Evolutionary conservation across 2,329 filamentous ascomycete species (phyloP).

Genomic region (Hawksworthiomyces lignivorus): DNA sequence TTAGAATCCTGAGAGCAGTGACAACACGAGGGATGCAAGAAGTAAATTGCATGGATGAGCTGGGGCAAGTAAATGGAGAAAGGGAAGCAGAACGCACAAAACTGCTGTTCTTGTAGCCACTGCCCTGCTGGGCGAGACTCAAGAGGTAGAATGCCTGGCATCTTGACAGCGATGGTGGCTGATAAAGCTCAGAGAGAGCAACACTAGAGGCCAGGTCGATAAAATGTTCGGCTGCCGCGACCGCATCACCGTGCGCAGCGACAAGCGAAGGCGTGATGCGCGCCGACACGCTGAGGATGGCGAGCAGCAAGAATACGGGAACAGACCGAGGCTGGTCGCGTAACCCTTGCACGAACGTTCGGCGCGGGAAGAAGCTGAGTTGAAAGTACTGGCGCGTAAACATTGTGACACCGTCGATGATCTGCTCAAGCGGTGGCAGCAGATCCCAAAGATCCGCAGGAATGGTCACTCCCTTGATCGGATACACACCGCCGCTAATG

Average conservation of each 20-base stretch:
- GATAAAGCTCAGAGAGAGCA: constrained; percentile 43
- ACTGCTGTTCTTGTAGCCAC: constrained; percentile 44
- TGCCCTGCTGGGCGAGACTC: constrained; percentile 52
- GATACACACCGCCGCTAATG: no score
- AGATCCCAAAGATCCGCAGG: constrained; percentile 39
- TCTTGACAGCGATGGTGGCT: constrained; percentile 43
- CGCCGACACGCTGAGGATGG: constrained; percentile 49
- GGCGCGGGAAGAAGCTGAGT: constrained; percentile 50
- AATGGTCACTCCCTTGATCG: background rate
- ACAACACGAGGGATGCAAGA: no score
- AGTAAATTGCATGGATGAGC: no score
- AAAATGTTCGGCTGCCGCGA: constrained; percentile 45
- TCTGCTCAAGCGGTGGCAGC: constrained; percentile 39
- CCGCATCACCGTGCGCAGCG: constrained; percentile 40
- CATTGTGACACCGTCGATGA: constrained; percentile 44
- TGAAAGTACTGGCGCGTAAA: constrained; percentile 52
- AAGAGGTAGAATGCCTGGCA: constrained; percentile 53
- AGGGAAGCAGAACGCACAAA: constrained; percentile 33
- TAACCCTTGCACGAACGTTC: constrained; percentile 40
- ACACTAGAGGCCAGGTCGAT: constrained; percentile 42
- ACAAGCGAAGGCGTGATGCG: constrained; percentile 43
- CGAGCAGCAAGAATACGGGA: constrained; percentile 46
- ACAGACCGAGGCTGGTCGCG: constrained; percentile 38
- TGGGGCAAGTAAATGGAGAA: no score
- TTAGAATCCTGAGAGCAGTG: no score